Evolutionary conservation across 306 rosid species (phyloP), one percentile per base, ranked within the genome.

Genomic region (Canavalia ensiformis): DNA sequence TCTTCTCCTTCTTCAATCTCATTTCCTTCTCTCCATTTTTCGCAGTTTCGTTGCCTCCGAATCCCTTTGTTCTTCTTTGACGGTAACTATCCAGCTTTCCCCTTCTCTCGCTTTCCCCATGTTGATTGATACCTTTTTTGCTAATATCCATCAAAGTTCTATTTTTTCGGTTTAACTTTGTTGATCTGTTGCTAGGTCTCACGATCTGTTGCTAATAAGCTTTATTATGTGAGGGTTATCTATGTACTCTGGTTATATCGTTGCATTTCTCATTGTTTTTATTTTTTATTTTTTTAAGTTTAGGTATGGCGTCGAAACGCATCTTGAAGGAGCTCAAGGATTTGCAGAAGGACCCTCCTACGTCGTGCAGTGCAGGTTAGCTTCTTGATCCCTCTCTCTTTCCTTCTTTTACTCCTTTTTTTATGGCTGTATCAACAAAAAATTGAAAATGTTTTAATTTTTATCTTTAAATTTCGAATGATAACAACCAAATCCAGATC

Each of bases 311-410:
- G 29, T 93, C 97, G 28, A 93, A 93, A 78, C 94, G 94, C 65
- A 92, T 92, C 90, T 84, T 91, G 90, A 90, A 92, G 89, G 97
- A 92, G 84, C 97, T 90, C 65, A 92, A 92, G 94, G 95, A 91
- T 87, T 87, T 93, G 84, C 97, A 91, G 95, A 93, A 93, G 81
- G 97, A 93, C 79, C 97, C 92, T 80, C 97, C 97, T 8, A 87
- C 94, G 30, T 92, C 97, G 29, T 92, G 94, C 89, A 92, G 97
- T 68, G 97, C 97, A 3, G 97, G 95, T 92, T n/a, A 35, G 64
- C n/a, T 60, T 64, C 75, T 37, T 25, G 39, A 75, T 41, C 47
- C 64, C 42, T 10, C 49, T 54, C 0, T 13, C 4, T 8, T 5
- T 1, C 28, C 5, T 0, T 4, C 6, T 1, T 11, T 6, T 44